Evolutionary conservation across 495 filamentous ascomycete genomes (phyloP), one percentile per base, ranked within the genome.

Genomic region (Lentithecium fluviatile): DNA sequence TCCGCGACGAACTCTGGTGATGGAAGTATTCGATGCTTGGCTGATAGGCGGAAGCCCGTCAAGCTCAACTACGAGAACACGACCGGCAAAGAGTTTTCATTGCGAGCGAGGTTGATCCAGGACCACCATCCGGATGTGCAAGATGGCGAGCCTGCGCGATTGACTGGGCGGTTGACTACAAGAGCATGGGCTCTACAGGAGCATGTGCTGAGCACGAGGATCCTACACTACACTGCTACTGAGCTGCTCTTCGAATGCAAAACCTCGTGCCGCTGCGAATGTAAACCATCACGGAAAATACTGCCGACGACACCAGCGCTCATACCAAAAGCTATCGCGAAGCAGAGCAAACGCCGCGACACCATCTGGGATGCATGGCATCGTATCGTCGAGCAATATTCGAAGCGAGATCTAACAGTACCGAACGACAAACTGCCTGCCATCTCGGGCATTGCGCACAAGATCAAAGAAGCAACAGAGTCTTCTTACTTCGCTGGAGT

Each of bases 171-270:
- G 4, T 32, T 68, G 11, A 50, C 42, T 12, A 58, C 42, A 1
- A 37, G 66, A 40, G 60, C 56, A 12, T 70, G 67, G 67, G 65
- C 47, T 0, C 43, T 70, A 21, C 67, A 70, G 45, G 67, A 68
- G 42, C 64, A 61, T 21, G 26, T 50, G 1, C 57, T 70, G 12
- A 52, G 47, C n/a, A 60, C 50, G 11, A 48, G 67, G 23, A 51
- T 68, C 6, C 34, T 65, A 2, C 64, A 67, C 57, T 70, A 64
- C 40, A 62, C 59, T 4, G 52, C 37, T 11, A 57, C 49, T 1
- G 67, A 64, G 38, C 21, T 70, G 34, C 26, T 61, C n/a, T 71
- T 66, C 45, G 69, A 71, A 54, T 70, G 69, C 47, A 58, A 51
- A 11, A 62, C 50, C 1, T 59, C 32, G 10, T 40, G 56, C 32